A percentile compares a stretch with the other conserved stretches of the same genome.
Conservation (phyloP, 2,329 filamentous ascomycete genomes). For the Exserohilum turcica region DNA sequence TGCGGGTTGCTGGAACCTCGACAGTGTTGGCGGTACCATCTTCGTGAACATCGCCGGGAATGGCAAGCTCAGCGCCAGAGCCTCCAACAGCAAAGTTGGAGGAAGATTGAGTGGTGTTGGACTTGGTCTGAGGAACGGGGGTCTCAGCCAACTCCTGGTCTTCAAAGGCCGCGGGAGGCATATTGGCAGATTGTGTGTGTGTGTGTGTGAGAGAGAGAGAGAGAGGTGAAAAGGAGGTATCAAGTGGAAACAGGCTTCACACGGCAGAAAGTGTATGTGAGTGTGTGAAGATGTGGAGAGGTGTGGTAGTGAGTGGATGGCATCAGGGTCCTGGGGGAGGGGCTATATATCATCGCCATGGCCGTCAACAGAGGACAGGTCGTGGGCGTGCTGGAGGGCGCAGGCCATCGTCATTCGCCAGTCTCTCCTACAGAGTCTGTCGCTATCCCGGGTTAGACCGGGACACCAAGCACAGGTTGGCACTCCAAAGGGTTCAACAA, state of each 20-base stretch:
- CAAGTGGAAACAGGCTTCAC: constrained; percentile 12
- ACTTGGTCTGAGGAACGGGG: constrained; percentile 29
- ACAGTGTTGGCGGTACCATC: constrained; percentile 56
- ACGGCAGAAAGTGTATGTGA: constrained; percentile 4
- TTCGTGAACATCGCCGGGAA: constrained; percentile 41
- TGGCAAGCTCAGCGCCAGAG: constrained; percentile 45
- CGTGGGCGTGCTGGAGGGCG: constrained; percentile 4
- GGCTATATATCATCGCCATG: constrained; percentile 32
- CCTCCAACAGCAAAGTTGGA: constrained; percentile 27
- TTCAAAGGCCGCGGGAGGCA: constrained; percentile 61
- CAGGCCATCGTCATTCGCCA: constrained; percentile 29
- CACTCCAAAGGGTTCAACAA: constrained; percentile 27
- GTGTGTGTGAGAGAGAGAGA: too few species aligned
- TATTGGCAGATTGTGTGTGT: constrained; percentile 16
- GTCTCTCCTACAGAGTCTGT: constrained; percentile 21
- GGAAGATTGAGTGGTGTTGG: constrained; percentile 24
- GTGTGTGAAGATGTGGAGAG: constrained; percentile 8
- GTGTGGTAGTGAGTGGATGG: neutral
- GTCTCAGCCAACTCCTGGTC: constrained; percentile 59
- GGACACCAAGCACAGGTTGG: constrained; percentile 13
- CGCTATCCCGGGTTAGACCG: constrained; percentile 32
- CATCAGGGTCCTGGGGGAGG: constrained; percentile 30
- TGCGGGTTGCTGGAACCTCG: constrained; percentile 72
- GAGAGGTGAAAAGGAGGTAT: constrained; percentile 3
- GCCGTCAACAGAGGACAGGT: neutral